A percentile compares a stretch with the other conserved stretches of the same genome.
Conservation (phyloP, 768 basidiomycete species). For the Leccinum subtestaceum region DNA sequence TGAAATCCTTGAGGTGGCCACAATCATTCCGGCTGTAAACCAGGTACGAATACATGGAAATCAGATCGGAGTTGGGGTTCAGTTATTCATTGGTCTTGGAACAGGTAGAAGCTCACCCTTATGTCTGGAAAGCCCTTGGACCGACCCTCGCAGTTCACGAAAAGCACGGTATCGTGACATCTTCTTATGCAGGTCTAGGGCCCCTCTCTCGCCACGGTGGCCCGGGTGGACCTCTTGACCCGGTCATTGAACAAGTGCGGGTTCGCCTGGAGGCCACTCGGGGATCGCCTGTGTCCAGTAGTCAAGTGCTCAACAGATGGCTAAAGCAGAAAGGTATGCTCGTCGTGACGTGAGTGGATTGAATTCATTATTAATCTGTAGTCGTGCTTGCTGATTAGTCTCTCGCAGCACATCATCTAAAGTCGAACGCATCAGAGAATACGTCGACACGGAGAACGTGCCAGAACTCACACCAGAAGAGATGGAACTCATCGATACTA, state of each 20-base stretch:
- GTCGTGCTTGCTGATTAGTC: neutral
- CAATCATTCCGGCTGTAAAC: slow-evolving; percentile 49
- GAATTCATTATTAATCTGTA: neutral
- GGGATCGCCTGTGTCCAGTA: slow-evolving; percentile 24
- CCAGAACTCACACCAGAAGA: slow-evolving; percentile 28
- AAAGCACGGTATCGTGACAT: slow-evolving; percentile 37
- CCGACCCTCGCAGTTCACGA: slow-evolving; percentile 35
- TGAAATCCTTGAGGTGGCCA: slow-evolving; percentile 43
- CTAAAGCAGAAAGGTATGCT: slow-evolving; percentile 28
- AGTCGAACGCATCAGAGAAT: slow-evolving; percentile 32
- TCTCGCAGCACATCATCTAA: slow-evolving; percentile 33
- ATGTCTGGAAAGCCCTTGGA: slow-evolving; percentile 43
- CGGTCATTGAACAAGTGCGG: slow-evolving; percentile 36
- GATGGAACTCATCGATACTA: slow-evolving; percentile 24
- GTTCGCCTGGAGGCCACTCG: slow-evolving; percentile 25
- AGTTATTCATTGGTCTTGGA: neutral
- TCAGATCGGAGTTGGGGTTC: slow-evolving; percentile 42
- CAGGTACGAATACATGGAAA: slow-evolving; percentile 41
- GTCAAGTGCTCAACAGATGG: slow-evolving; percentile 33
- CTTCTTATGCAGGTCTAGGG: slow-evolving; percentile 40
- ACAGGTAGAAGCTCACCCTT: slow-evolving; percentile 55
- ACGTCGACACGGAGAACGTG: slow-evolving; percentile 28
- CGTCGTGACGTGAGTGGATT: slow-evolving; percentile 30
- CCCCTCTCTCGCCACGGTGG: slow-evolving; percentile 37
- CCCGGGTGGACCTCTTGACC: slow-evolving; percentile 42